phyloP scores from a whole-genome alignment of 139 green algal genomes.

The Yamagishiella unicocca region DNA sequence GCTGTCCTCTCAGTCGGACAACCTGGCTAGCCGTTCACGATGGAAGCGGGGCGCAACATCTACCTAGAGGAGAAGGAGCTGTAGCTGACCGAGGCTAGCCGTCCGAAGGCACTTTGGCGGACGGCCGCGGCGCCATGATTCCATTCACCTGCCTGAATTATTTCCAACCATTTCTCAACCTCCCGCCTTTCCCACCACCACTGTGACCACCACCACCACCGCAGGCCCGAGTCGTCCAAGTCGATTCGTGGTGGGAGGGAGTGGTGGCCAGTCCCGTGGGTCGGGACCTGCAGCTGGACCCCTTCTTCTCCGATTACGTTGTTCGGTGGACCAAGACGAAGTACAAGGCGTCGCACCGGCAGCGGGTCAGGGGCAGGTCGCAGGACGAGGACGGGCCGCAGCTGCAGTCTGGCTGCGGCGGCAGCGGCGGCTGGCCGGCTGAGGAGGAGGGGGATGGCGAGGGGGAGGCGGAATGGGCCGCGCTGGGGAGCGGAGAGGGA shows the following conservation, averaged over 20 bases:
- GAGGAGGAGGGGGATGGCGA: neutral
- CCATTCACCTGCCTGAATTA: too few species aligned
- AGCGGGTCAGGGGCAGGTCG: neutral
- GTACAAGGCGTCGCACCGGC: slow-evolving; percentile 16
- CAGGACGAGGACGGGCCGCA: neutral
- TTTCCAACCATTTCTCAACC: too few species aligned
- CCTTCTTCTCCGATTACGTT: slow-evolving; percentile 4
- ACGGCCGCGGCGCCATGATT: too few species aligned
- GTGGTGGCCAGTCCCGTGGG: slow-evolving; percentile 3
- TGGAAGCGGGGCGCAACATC: too few species aligned
- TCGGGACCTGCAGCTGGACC: slow-evolving; percentile 17
- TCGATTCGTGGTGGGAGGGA: neutral
- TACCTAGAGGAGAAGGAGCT: too few species aligned
- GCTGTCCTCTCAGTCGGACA: too few species aligned
- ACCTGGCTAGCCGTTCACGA: too few species aligned
- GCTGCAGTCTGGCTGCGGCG: neutral
- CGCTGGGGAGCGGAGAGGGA: neutral
- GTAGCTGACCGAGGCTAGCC: too few species aligned
- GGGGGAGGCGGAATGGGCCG: neutral
- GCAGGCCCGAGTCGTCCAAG: neutral
- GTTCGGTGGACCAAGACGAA: slow-evolving; percentile 5
- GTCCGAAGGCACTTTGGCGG: too few species aligned
- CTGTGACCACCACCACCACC: too few species aligned
- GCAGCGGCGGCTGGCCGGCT: neutral
- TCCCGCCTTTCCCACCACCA: too few species aligned